Evolutionary conservation across 2,329 filamentous ascomycete genomes (phyloP), one percentile per base, ranked within the genome.

Genomic region (Aspergillus brasiliensis): DNA sequence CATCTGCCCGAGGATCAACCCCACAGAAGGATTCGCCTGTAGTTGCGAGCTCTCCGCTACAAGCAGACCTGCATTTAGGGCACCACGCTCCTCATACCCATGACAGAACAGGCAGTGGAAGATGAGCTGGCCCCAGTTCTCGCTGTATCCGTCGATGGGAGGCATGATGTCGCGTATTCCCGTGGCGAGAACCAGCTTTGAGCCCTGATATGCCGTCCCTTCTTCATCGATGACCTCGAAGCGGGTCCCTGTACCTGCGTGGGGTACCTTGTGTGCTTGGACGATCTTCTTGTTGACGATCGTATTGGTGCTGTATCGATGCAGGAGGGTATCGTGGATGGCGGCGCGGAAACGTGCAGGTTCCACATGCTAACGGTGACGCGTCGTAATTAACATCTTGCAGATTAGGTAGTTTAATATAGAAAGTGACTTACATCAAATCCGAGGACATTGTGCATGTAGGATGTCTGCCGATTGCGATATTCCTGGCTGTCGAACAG

Each of bases 401-500:
- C 0, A 15, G 13, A 1, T 5, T 15, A 0, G 11, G 10, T 13
- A 34, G 31, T 4, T 4, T 13, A 44, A 15, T 17, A 11, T 6
- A 0, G 8, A 15, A 44, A 21, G 4, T 10, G 4, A 15, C 19
- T 6, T 21, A 47, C 44, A 47, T 47, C 44, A 11, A 47, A 47
- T 10, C 83, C 83, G 5, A 84, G 67, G 0, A 86, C 80, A 64
- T 86, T 83, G 69, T 86, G 84, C 77, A 84, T 81, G 62, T 84
- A 80, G n/a, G 82, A 71, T 0, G 84, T 85, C 0, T 76, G 72
- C 0, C 54, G 76, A 62, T 86, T 86, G 37, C 84, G 79, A 61
- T 86, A 86, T 40, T 77, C 75, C 11, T 79, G 82, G 3, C 82
- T 84, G 68, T 86, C 84, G 48, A 85, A 81, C n/a, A 86, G 67